A percentile compares a stretch with the other conserved stretches of the same genome.
These are phyloP conservation scores for Arthrobotrys megalospora DNA, from an alignment of 2,329 filamentous ascomycete species.

Conservation along the genomic window DNA sequence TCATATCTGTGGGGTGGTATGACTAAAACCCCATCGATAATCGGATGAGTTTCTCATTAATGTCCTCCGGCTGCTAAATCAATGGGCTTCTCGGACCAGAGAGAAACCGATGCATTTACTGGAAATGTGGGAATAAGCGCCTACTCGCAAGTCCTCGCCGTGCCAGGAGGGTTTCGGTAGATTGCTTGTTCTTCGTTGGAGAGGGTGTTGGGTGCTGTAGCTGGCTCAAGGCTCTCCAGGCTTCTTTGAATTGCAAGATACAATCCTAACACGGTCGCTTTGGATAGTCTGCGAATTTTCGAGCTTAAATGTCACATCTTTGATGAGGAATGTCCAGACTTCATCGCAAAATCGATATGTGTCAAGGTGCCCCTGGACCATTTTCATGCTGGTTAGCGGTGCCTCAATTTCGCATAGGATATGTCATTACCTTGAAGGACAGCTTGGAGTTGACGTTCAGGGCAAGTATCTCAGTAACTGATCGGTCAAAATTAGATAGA, in stretches of 20 bases:
- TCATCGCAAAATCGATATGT: constrained; percentile 99
- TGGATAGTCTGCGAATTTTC: constrained; percentile 73
- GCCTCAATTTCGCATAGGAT: background rate
- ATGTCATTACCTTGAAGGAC: constrained; percentile 85
- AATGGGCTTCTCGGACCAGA: background rate
- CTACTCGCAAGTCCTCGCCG: background rate
- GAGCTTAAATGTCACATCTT: constrained; percentile 99
- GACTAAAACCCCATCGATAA: background rate
- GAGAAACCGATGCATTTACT: background rate
- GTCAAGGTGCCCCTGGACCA: constrained; percentile 86
- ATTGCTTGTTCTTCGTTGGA: background rate
- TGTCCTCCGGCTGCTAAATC: background rate
- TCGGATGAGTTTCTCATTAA: background rate
- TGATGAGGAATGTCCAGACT: constrained; percentile 99
- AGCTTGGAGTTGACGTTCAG: constrained; percentile 92
- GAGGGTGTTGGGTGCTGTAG: background rate
- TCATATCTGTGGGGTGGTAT: background rate
- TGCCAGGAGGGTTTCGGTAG: background rate
- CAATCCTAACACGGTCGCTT: constrained; percentile 82
- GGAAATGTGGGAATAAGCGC: too few species aligned
- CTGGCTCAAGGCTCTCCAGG: constrained; percentile 71
- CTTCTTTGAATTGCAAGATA: constrained; percentile 94
- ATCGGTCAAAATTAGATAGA: constrained; percentile 92
- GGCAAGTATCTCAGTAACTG: constrained; percentile 89
- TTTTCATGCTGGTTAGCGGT: background rate